Conservation (phyloP, 2,329 filamentous ascomycete species). For the Falciphora oryzae region DNA sequence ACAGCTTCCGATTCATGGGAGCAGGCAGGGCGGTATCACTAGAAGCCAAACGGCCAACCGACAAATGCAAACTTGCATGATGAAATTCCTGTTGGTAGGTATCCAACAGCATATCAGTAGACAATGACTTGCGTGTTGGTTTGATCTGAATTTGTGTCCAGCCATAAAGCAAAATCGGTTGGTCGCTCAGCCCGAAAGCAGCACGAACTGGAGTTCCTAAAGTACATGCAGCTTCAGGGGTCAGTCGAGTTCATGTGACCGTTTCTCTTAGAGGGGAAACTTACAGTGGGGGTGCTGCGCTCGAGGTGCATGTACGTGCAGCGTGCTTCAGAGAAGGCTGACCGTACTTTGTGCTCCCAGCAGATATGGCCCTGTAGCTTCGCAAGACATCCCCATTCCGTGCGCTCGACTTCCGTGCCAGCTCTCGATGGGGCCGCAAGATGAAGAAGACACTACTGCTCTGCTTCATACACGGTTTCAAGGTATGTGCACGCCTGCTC, state of each 20-base stretch:
- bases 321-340: neutral
- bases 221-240: neutral
- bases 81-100: too few relatives aligned
- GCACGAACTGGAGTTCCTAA: too few relatives aligned
- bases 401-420: neutral
- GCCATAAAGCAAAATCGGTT: too few relatives aligned
- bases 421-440: slow-evolving; percentile 22
- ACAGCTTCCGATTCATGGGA: too few relatives aligned
- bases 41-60: neutral
- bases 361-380: neutral
- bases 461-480: slow-evolving; percentile 86
- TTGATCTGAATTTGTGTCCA: neutral
- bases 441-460: slow-evolving; percentile 75
- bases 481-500: slow-evolving; percentile 38
- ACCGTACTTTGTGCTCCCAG: neutral
- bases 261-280: neutral
- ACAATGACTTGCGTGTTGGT: neutral
- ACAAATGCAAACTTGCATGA: neutral
- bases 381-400: neutral
- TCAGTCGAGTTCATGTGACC: neutral
- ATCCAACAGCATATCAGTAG: too few relatives aligned
- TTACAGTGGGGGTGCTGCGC: neutral
- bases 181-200: too few relatives aligned
- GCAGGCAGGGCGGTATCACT: neutral
- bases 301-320: neutral